Base-by-base conservation (phyloP, 805 yeast species). In the Osmozyma mogii region DNA sequence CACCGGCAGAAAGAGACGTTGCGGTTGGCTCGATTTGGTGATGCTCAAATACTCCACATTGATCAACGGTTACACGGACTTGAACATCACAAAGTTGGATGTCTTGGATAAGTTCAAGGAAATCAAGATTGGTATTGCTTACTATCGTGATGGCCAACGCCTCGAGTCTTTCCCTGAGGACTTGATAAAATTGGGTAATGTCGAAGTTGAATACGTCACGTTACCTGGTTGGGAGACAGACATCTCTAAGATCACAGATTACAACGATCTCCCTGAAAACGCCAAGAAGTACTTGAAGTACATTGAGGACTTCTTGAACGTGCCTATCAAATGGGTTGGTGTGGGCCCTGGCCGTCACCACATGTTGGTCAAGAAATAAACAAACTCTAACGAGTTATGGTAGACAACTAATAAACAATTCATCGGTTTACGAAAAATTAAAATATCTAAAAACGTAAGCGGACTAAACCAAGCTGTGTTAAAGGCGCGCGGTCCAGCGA, bases 1-100 rank as follows among this genome's bases (percentile, higher is more conserved):
- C 41, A 92, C 98, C 21, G 98, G 98, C 44, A 80, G 98, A 67
- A 87, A 88, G 72, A 83, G 98, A 70, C 79, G 98, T 65, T 92
- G 98, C 60, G 98, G 98, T 34, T 92, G 98, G 98, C 76, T 92
- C 53, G 98, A 92, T 61, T 68, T 92, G 47, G 97, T 92, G 15
- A 96, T 92, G 16, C 67, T 92, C 58, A 84, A 82, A 58, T 89
- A 92, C 65, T 85, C 96, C 22, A 76, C 87, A 34, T 60, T 78
- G 54, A 84, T 92, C 58, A 92, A 92, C 54, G 98, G 98, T 33
- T 92, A 89, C 73, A 92, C 98, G 27, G 72, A 82, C 29, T 68
- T 92, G 54, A 92, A 92, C 70, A 80, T 92, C 55, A 92, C 98
- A 46, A 92, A 92, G 61, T 74, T 92, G 52, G 98, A 92, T 52